Percentiles rank a stretch among this genome's conserved stretches.
Evolutionary conservation across 2,329 filamentous ascomycete species (phyloP).

Genomic region (Rhynchosporium secalis): DNA sequence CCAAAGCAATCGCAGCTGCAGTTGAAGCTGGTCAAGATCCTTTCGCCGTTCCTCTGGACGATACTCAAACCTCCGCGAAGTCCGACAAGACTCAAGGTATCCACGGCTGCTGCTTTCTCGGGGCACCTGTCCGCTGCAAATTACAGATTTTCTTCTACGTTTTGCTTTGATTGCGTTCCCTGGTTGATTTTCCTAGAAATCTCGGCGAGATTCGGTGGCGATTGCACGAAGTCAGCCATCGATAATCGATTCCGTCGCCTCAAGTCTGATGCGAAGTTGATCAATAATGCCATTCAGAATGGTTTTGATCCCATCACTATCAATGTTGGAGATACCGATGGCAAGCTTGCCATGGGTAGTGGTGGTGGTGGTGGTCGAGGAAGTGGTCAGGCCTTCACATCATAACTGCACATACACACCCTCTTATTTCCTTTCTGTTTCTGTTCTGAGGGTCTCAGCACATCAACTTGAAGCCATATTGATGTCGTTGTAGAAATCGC

Average conservation of each 20-base stretch:
- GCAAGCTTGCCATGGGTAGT: conserved; percentile 2
- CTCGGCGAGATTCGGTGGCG: conserved; percentile 37
- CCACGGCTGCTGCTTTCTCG: neutral
- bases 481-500: conserved; percentile 19
- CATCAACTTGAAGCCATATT: conserved; percentile 11
- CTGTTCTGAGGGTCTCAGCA: neutral
- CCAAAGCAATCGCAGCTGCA: conserved; percentile 26
- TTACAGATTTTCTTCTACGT: conserved; percentile 15
- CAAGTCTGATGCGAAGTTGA: conserved; percentile 43
- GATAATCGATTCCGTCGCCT: conserved; percentile 45
- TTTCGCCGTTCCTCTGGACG: conserved; percentile 24
- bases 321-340: conserved; percentile 28
- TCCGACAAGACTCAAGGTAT: conserved; percentile 28
- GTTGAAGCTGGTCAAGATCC: conserved; percentile 31
- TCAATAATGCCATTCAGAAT: conserved; percentile 37
- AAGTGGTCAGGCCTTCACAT: conserved; percentile 14
- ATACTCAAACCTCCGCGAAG: conserved; percentile 10
- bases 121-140: neutral
- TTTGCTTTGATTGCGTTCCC: conserved; percentile 8
- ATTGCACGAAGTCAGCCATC: conserved; percentile 40
- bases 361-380: conserved; percentile 18
- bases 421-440: conserved; percentile 1
- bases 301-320: conserved; percentile 42
- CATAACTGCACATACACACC: conserved; percentile 16
- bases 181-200: conserved; percentile 33